Conservation (phyloP, 352 stramenopile genomes). For the Blastocystis sp. region DNA sequence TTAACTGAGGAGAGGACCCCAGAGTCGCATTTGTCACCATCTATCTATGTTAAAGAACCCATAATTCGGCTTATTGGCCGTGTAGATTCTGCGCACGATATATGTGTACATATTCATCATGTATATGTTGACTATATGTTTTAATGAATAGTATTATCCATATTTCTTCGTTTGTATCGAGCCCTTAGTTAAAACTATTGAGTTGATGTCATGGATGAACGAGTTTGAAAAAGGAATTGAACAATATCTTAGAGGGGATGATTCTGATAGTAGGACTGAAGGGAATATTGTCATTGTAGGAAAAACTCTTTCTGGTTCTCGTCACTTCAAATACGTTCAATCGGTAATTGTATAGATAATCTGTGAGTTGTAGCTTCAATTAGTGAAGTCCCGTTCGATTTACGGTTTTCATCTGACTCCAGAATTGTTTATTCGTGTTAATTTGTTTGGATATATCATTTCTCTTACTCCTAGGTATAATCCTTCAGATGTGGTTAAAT, state of each 20-base stretch:
- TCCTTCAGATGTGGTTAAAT: not conserved
- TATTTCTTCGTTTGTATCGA: slow-evolving; percentile 52
- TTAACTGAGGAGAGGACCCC: not conserved
- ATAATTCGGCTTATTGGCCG: slow-evolving; percentile 41
- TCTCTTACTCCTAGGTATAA: not conserved
- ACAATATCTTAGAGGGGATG: not conserved
- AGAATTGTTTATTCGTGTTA: slow-evolving; percentile 28
- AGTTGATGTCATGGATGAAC: not conserved
- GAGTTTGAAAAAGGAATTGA: slow-evolving; percentile 41
- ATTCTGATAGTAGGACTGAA: not conserved
- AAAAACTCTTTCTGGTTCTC: not conserved
- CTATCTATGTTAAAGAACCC: slow-evolving; percentile 6
- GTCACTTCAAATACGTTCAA: slow-evolving; percentile 19
- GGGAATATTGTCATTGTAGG: not conserved
- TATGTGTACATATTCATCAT: slow-evolving; percentile 59
- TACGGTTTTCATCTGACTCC: slow-evolving; percentile 29
- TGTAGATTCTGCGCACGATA: not conserved
- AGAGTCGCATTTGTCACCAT: too few species aligned
- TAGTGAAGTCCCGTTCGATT: slow-evolving; percentile 13
- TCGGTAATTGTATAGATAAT: not conserved
- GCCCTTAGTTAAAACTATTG: not conserved
- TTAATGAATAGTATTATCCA: slow-evolving; percentile 40
- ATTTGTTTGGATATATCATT: not conserved
- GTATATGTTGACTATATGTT: not conserved
- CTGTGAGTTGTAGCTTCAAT: slow-evolving; percentile 4